A percentile compares a stretch with the other conserved stretches of the same genome.
Conservation (phyloP, 768 basidiomycete species). For the Russula virescens region DNA sequence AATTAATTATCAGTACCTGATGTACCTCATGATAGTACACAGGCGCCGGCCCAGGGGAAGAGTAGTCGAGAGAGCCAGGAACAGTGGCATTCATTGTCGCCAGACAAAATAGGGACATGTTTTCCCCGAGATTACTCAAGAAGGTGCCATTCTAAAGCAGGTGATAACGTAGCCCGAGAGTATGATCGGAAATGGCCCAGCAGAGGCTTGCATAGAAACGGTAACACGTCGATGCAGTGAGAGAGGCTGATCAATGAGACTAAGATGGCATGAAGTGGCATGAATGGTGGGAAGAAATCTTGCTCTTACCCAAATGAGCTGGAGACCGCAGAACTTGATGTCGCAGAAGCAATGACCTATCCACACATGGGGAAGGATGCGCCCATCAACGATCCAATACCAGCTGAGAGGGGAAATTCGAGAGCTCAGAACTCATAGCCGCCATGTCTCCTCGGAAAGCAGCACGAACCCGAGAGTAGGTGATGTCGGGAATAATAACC, state of each 20-base stretch:
- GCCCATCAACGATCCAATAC: too few species aligned
- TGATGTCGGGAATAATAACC: too few species aligned
- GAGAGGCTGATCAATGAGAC: neutral
- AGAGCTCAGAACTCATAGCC: too few species aligned
- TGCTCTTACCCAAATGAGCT: too few species aligned
- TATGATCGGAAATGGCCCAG: slow-evolving; percentile 43
- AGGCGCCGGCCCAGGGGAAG: neutral
- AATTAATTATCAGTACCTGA: neutral
- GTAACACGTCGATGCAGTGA: slow-evolving; percentile 30
- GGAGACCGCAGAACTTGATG: too few species aligned
- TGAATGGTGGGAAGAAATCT: neutral
- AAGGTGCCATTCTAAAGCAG: slow-evolving; percentile 34
- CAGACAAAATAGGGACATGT: neutral
- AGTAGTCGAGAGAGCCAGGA: neutral
- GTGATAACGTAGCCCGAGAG: slow-evolving; percentile 33
- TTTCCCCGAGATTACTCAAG: too few species aligned
- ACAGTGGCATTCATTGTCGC: neutral
- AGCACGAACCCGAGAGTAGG: too few species aligned
- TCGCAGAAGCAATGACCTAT: too few species aligned
- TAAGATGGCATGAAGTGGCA: neutral
- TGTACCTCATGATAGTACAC: neutral
- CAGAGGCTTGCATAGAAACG: slow-evolving; percentile 36
- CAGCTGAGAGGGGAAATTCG: too few species aligned
- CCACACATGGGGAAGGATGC: too few species aligned
- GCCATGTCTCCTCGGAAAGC: too few species aligned